Evolutionary conservation across 805 yeast species (phyloP).

Genomic region (Zygoascus ofunaensis): DNA sequence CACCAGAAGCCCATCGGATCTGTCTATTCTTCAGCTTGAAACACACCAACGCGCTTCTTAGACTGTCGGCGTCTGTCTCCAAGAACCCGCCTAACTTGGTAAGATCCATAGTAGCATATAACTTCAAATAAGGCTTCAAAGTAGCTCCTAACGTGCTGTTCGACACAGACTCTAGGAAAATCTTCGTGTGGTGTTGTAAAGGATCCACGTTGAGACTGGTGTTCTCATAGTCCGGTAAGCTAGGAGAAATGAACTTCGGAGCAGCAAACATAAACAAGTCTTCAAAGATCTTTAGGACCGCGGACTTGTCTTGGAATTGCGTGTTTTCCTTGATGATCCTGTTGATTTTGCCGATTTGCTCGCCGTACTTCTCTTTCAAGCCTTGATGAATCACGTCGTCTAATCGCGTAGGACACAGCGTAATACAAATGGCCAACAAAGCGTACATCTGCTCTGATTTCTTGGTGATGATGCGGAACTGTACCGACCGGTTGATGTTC

Average conservation of each 20-base stretch:
- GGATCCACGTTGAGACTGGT: slow-evolving; percentile 33
- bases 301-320: neutral
- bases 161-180: slow-evolving; percentile 36
- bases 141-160: slow-evolving; percentile 33
- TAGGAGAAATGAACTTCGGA: slow-evolving; percentile 40
- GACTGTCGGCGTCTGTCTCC: slow-evolving; percentile 29
- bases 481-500: slow-evolving; percentile 35
- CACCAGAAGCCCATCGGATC: slow-evolving; percentile 34
- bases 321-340: slow-evolving; percentile 34
- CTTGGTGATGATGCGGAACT: slow-evolving; percentile 39
- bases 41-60: slow-evolving; percentile 33
- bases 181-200: slow-evolving; percentile 34
- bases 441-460: slow-evolving; percentile 46
- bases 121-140: slow-evolving; percentile 37
- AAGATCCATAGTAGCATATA: slow-evolving; percentile 40
- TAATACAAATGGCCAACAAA: slow-evolving; percentile 37
- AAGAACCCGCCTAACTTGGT: slow-evolving; percentile 34
- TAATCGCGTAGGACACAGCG: slow-evolving; percentile 39
- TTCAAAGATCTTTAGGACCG: slow-evolving; percentile 32
- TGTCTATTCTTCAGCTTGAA: slow-evolving; percentile 40
- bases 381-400: slow-evolving; percentile 38
- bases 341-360: slow-evolving; percentile 34
- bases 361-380: slow-evolving; percentile 40
- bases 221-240: slow-evolving; percentile 29
- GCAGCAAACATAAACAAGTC: slow-evolving; percentile 40